phyloP scores from a whole-genome alignment of 768 basidiomycete species.

The Boletellus emodensis region DNA sequence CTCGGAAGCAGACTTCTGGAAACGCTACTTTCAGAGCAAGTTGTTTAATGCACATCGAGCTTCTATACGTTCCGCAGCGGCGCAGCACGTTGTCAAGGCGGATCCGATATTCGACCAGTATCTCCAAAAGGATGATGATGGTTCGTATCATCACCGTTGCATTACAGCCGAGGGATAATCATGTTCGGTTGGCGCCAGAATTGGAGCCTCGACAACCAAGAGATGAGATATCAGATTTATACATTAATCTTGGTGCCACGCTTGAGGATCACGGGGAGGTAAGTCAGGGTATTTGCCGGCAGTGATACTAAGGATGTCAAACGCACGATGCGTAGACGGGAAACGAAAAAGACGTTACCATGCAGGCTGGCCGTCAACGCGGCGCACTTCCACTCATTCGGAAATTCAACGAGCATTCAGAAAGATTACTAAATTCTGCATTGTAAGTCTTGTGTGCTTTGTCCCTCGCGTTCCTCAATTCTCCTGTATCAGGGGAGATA shows the following conservation, averaged over 20 bases:
- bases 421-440: slow-evolving; percentile 77
- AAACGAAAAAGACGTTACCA: slow-evolving; percentile 87
- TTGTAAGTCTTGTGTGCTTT: slow-evolving; percentile 43
- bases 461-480: background rate
- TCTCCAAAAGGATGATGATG: slow-evolving; percentile 93
- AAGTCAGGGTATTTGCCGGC: background rate
- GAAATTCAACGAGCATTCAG: slow-evolving; percentile 97
- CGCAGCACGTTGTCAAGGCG: slow-evolving; percentile 81
- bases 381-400: slow-evolving; percentile 89
- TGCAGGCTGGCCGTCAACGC: slow-evolving; percentile 90
- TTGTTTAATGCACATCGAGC: slow-evolving; percentile 94
- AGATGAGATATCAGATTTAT: slow-evolving; percentile 65
- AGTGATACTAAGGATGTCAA: background rate
- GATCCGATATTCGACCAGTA: slow-evolving; percentile 96
- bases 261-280: slow-evolving; percentile 90
- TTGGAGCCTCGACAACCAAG: slow-evolving; percentile 72
- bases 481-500: slow-evolving; percentile 44
- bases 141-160: slow-evolving; percentile 39
- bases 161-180: background rate
- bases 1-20: slow-evolving; percentile 92
- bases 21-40: slow-evolving; percentile 93
- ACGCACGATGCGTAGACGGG: slow-evolving; percentile 55
- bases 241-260: slow-evolving; percentile 85
- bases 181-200: slow-evolving; percentile 38
- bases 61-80: slow-evolving; percentile 81